Base-by-base conservation (phyloP, 106 monocot genomes). In the Chionographis japonica region DNA sequence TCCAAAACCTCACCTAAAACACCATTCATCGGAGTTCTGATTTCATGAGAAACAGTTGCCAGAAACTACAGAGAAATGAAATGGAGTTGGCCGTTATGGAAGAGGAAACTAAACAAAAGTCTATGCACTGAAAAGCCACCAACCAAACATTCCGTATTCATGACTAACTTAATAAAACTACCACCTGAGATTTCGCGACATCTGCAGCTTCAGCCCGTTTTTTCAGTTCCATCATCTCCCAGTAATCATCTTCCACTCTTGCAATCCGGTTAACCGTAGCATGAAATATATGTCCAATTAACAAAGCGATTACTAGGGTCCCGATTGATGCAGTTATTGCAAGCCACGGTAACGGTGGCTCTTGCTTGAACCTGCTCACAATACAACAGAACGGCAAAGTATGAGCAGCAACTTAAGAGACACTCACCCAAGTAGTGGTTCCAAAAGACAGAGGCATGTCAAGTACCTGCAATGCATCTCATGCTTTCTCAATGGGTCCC, bases 21-120 rank as follows among this genome's bases (percentile, higher is more conserved):
- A 60, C 97, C 97, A 75, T 98, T 98, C 97, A 98, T 98, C 2
- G 97, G 97, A 71, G 97, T 98, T 81, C 97, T 89, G 74, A 98
- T 98, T 77, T 98, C 97, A 72, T 98, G 97, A 59, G 97, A 98
- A 67, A 98, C 97, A 50, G 97, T 98, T 19, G 97, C 97, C 81
- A 98, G 71, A 68, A 98, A 98, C 97, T 98, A 78, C 77, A 82
- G 3, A 71, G 15, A 70, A 15, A 75, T 59, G 67, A 73, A 57
- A 55, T 38, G 50, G 19, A 60, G 36, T 41, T 49, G 12, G 9
- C 13, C 13, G 11, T 35, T 40, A 67, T 39, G 63, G 52, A 63
- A 57, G 39, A 3, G 40, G 9, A 60, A 62, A 18, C 16, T 56
- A 61, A 54, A 36, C 15, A 35, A 37, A 58, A 18, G 9, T 17